These are phyloP conservation scores for Sanguinoderma infundibulare DNA, from an alignment of 1,284 basidiomycete genomes.

Conservation along the genomic window DNA sequence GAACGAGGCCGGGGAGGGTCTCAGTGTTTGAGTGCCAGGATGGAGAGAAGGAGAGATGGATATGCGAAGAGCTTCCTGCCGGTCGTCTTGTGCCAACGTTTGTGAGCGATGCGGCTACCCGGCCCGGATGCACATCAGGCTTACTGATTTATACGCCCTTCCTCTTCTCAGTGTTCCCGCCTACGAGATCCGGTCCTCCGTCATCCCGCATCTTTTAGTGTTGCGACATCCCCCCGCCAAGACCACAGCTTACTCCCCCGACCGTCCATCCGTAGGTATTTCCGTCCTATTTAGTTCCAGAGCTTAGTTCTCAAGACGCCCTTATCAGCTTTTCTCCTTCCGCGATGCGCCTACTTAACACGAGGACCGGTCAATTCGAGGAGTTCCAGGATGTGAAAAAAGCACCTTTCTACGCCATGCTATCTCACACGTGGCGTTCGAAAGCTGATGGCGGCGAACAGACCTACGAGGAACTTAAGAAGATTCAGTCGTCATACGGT, in stretches of 20 bases:
- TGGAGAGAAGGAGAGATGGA: neutral
- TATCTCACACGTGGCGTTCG: neutral
- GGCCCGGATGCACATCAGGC: no score
- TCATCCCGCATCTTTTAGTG: no score
- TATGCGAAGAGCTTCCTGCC: no score
- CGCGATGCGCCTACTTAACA: neutral
- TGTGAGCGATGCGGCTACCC: no score
- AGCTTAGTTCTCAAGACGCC: neutral
- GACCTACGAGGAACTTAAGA: neutral
- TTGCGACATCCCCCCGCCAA: no score
- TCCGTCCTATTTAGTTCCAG: neutral
- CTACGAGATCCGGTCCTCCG: no score
- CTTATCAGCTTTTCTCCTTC: neutral
- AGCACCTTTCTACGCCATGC: neutral
- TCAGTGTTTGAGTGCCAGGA: conserved; percentile 28
- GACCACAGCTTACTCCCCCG: no score
- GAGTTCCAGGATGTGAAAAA: neutral
- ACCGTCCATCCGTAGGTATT: neutral
- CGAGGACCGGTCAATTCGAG: neutral
- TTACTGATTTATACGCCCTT: no score
- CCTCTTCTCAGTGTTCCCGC: no score
- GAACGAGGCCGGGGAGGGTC: conserved; percentile 21
- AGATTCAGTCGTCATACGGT: neutral
- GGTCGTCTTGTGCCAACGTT: no score
- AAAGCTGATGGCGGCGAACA: neutral